Percentiles rank a stretch among this genome's conserved stretches.
These are phyloP conservation scores for Aphanomyces cochlioides DNA, from an alignment of 352 stramenopile species.

Conservation along the genomic window DNA sequence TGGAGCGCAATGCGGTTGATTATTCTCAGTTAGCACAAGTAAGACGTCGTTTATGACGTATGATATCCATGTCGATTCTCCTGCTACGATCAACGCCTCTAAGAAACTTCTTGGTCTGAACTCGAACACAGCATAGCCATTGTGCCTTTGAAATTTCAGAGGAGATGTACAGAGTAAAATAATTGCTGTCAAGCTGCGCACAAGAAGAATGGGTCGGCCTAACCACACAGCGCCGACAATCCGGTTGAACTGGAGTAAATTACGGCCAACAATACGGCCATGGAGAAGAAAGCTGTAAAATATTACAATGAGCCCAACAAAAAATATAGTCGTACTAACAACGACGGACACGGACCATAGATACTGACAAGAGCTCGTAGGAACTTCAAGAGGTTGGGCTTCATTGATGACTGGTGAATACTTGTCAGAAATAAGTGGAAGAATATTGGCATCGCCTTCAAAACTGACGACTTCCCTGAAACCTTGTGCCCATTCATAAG, in stretches of 20 bases:
- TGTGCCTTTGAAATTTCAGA: neutral
- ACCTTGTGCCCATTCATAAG: neutral
- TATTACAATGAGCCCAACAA: neutral
- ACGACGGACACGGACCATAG: constrained; percentile 1
- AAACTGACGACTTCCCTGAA: neutral
- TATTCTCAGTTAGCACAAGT: neutral
- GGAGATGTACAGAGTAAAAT: constrained; percentile 3
- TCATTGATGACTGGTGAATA: neutral
- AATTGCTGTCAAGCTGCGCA: constrained; percentile 17
- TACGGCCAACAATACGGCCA: neutral
- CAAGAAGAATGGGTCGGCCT: constrained; percentile 5
- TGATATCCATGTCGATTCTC: constrained; percentile 17
- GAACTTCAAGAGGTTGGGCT: constrained; percentile 12
- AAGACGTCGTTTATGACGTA: constrained; percentile 19
- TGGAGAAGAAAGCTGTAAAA: neutral
- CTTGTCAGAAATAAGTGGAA: neutral
- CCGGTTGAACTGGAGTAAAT: neutral
- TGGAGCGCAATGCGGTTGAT: neutral
- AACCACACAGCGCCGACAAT: neutral
- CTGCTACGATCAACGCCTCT: constrained; percentile 8
- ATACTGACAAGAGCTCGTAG: constrained; percentile 21
- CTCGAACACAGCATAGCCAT: neutral
- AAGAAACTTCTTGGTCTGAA: neutral
- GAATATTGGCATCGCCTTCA: neutral
- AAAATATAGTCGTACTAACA: neutral